A percentile compares a stretch with the other conserved stretches of the same genome.
Evolutionary conservation across 2,329 filamentous ascomycete genomes (phyloP).

Genomic region (Lecanosticta acicola): DNA sequence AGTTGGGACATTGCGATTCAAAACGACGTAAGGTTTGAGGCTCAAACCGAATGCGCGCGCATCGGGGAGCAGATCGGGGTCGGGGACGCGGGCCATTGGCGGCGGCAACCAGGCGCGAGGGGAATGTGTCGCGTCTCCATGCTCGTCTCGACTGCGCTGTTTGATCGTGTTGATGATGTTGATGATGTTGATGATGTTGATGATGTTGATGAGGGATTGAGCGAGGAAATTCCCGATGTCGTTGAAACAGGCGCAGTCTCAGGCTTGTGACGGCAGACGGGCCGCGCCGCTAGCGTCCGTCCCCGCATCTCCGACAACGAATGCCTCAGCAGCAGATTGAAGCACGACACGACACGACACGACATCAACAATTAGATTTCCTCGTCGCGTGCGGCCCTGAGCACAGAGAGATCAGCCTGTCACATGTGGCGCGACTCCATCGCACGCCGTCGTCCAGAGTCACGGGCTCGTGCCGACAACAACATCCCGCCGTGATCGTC

Average conservation of each 20-base stretch:
- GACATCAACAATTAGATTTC: no score
- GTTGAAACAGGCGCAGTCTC: constrained; percentile 15
- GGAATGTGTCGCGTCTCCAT: constrained; percentile 12
- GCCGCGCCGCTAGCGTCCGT: not conserved
- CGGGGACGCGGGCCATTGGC: constrained; percentile 3
- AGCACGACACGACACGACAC: no score
- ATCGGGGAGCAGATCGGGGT: constrained; percentile 5
- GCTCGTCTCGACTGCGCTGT: constrained; percentile 15
- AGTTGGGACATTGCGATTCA: constrained; percentile 10
- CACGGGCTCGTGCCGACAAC: no score
- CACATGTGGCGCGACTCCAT: no score
- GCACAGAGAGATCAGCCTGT: no score
- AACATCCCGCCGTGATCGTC: no score
- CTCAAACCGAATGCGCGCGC: constrained; percentile 5
- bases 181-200: no score
- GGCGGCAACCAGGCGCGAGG: constrained; percentile 1
- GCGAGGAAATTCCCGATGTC: constrained; percentile 1
- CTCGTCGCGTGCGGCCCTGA: no score
- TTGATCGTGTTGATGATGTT: not conserved
- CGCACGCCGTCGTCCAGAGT: no score
- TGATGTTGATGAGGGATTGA: no score
- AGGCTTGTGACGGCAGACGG: not conserved
- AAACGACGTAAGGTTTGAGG: constrained; percentile 2
- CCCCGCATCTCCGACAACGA: not conserved
- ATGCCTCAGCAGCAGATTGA: no score